Evolutionary conservation across 768 basidiomycete species (phyloP), one percentile per base, ranked within the genome.

Genomic region (Podaxis pistillaris): DNA sequence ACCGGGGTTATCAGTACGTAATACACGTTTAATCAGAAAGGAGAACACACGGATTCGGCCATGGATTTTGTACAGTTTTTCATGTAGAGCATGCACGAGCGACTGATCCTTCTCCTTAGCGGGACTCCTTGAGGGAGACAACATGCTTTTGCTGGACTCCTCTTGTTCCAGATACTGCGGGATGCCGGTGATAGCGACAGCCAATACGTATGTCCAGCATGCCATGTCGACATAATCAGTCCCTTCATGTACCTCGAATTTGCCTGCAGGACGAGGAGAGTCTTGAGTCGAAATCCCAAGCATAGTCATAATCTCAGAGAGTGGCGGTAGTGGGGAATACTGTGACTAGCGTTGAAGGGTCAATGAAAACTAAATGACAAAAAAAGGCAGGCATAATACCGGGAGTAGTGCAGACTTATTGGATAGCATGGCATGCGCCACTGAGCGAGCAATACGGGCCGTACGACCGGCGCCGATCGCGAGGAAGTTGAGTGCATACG

Each of bases 181-280:
- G 33, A 92, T 76, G 62, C 88, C 81, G 3, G 83, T 79, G 49
- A 91, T 69, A 5, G 84, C 88, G 9, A 84, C 73, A 24, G 79
- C 77, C n/a, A 92, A 79, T 36, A 92, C 80, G 19, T 77, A 74
- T 13, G 87, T 75, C 64, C 85, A 76, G 68, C 81, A 80, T 4
- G 78, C 74, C 69, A 93, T 76, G 40, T 83, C 81, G 37, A 85
- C 81, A 62, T 86, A 92, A 71, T 90, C 84, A 2, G 82, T 86
- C 19, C 82, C 78, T 12, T 82, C 79, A 26, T 82, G 64, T 41
- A 88, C 68, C 24, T 85, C 80, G 64, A 92, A 87, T 50, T 83
- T 73, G 26, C 79, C 81, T 38, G 56, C 75, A 71, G 62, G 78
- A 36, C 59, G 54, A 19, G 64, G 67, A 1, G 78, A 72, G 19